Conservation (phyloP, 108 stramenopile genomes). For the Skeletonema grethae region DNA sequence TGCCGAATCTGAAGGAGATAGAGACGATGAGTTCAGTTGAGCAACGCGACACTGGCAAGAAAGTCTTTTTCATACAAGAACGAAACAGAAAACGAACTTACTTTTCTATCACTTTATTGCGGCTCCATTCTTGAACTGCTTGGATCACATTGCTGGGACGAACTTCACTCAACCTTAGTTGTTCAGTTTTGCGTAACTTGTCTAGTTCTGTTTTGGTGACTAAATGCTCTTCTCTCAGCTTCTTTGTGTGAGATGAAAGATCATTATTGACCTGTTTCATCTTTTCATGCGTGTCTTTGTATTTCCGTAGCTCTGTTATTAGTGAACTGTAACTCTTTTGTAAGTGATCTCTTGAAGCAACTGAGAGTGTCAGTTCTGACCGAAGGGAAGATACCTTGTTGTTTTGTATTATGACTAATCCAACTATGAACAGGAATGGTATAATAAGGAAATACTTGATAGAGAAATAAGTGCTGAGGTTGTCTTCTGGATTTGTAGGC, state of each 20-base stretch:
- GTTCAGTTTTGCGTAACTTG: slow-evolving; percentile 5
- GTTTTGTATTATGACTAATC: background rate
- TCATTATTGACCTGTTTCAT: slow-evolving; percentile 20
- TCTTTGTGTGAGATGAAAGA: slow-evolving; percentile 7
- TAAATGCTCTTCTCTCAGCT: slow-evolving; percentile 1
- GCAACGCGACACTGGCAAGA: background rate
- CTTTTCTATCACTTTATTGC: slow-evolving; percentile 18
- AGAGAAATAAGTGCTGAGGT: background rate
- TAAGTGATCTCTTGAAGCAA: slow-evolving; percentile 5
- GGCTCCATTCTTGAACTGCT: slow-evolving; percentile 15
- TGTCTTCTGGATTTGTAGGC: background rate
- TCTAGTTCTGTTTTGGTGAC: slow-evolving; percentile 1
- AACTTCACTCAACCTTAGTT: background rate
- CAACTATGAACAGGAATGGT: background rate
- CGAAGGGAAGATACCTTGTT: background rate
- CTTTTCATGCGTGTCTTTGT: slow-evolving; percentile 18
- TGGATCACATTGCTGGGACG: slow-evolving; percentile 6
- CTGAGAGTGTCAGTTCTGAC: background rate
- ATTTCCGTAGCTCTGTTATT: background rate
- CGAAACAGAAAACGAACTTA: slow-evolving; percentile 2
- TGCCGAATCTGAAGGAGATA: slow-evolving; percentile 25
- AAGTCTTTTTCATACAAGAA: background rate
- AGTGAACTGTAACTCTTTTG: background rate
- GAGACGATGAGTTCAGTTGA: background rate
- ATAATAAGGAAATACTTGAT: background rate